Evolutionary conservation across 2,329 filamentous ascomycete genomes (phyloP).

Genomic region (Trichoderma cornu-damae): DNA sequence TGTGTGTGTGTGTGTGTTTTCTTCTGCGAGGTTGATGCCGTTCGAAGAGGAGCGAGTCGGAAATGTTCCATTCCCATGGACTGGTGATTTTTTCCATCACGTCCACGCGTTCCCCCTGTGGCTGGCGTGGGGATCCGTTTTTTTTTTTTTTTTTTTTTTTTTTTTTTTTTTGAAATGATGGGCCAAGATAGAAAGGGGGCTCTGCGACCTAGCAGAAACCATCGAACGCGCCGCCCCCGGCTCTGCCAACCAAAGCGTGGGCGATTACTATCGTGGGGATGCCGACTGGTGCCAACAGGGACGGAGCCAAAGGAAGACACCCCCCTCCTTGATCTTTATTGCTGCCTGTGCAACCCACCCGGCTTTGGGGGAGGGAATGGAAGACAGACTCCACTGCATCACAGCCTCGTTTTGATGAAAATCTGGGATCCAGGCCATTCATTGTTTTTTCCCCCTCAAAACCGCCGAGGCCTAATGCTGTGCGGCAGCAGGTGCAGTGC

Average conservation of each 20-base stretch:
- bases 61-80: no score
- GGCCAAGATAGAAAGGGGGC: no score
- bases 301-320: not conserved
- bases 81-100: no score
- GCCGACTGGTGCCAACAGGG: conserved; percentile 9
- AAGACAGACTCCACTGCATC: not conserved
- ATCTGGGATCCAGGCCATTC: conserved; percentile 2
- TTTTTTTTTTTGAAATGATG: no score
- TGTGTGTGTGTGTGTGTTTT: no score
- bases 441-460: not conserved
- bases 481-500: no score
- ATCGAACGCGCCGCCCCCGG: not conserved
- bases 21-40: no score
- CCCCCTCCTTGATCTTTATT: not conserved
- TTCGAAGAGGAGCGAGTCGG: no score
- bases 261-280: not conserved
- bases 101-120: no score
- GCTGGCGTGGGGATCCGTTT: no score
- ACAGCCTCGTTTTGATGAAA: not conserved
- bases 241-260: conserved; percentile 1
- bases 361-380: not conserved
- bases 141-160: no score
- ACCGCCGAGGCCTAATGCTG: not conserved
- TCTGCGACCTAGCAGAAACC: conserved; percentile 5
- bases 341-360: not conserved